Conservation (phyloP, 768 basidiomycete genomes). For the Ramaria rubella region DNA sequence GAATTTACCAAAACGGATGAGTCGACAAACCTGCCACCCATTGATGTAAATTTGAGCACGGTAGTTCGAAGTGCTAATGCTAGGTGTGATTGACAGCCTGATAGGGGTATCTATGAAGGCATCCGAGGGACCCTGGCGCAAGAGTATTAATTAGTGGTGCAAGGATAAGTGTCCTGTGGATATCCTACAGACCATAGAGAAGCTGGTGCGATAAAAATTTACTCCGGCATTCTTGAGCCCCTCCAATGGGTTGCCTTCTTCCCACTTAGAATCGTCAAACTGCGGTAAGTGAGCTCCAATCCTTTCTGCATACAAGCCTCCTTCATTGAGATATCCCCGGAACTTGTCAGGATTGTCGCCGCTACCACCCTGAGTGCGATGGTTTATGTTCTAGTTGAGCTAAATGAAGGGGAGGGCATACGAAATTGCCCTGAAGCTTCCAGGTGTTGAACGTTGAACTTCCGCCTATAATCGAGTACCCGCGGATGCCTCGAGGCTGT, state of each 20-base stretch:
- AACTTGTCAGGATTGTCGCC: slow-evolving; percentile 36
- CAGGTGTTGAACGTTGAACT: slow-evolving; percentile 38
- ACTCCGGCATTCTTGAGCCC: slow-evolving; percentile 37
- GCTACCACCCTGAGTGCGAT: slow-evolving; percentile 35
- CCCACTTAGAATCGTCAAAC: slow-evolving; percentile 44
- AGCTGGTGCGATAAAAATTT: slow-evolving; percentile 40
- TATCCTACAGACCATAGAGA: slow-evolving; percentile 25
- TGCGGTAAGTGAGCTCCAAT: slow-evolving; percentile 56
- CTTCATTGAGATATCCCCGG: slow-evolving; percentile 55
- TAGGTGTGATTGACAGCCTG: slow-evolving; percentile 40
- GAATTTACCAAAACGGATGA: not conserved
- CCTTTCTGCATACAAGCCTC: slow-evolving; percentile 51
- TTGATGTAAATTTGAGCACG: slow-evolving; percentile 45
- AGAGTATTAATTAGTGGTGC: not conserved
- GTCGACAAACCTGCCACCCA: slow-evolving; percentile 34
- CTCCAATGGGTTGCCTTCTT: slow-evolving; percentile 33
- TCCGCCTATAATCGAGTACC: slow-evolving; percentile 37
- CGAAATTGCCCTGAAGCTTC: slow-evolving; percentile 49
- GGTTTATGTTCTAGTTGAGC: not conserved
- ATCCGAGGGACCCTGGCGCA: slow-evolving; percentile 29
- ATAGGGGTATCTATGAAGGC: slow-evolving; percentile 38
- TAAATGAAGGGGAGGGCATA: slow-evolving; percentile 30
- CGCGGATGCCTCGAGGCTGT: slow-evolving; percentile 39
- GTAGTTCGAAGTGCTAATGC: slow-evolving; percentile 39
- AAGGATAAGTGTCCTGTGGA: too few relatives aligned